These are phyloP conservation scores for Cyberlindnera japonica DNA, from an alignment of 805 yeast genomes.

Conservation along the genomic window DNA sequence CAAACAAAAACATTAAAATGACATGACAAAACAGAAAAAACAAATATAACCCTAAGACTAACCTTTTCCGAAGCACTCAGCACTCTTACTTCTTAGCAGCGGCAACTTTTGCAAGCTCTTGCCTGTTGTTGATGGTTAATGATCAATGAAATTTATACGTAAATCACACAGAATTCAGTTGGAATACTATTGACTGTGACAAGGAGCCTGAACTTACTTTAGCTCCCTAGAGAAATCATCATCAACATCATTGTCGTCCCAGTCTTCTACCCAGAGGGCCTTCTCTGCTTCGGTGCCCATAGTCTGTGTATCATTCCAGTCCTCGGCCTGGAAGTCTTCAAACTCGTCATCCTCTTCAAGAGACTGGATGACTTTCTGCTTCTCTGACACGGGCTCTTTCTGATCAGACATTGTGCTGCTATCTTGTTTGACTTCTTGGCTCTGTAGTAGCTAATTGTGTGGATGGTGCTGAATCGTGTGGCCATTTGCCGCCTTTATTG, in stretches of 20 bases:
- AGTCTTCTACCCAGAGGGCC: constrained; percentile 91
- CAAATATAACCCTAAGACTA: neutral
- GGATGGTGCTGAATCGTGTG: too few relatives aligned
- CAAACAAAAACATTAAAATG: constrained; percentile 1
- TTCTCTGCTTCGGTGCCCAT: constrained; percentile 48
- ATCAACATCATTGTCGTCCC: constrained; percentile 95
- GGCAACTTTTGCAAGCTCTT: constrained; percentile 25
- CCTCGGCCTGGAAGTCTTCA: constrained; percentile 92
- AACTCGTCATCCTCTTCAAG: constrained; percentile 96
- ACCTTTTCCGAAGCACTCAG: neutral
- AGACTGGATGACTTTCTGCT: constrained; percentile 47
- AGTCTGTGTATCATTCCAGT: constrained; percentile 65
- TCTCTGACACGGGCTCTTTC: constrained; percentile 18
- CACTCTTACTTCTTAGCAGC: constrained; percentile 15
- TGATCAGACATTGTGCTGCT: constrained; percentile 11
- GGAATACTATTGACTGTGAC: neutral
- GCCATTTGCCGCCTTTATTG: constrained; percentile 1
- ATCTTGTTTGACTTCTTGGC: neutral
- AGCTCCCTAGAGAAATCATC: constrained; percentile 80
- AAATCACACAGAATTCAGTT: too few relatives aligned
- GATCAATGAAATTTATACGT: too few relatives aligned
- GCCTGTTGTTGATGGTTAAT: constrained; percentile 8
- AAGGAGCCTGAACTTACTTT: constrained; percentile 40
- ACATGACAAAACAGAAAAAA: constrained; percentile 1
- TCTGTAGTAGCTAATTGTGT: too few relatives aligned